Evolutionary conservation across 768 basidiomycete genomes (phyloP), one percentile per base, ranked within the genome.

Genomic region (Boletus subcaerulescens): DNA sequence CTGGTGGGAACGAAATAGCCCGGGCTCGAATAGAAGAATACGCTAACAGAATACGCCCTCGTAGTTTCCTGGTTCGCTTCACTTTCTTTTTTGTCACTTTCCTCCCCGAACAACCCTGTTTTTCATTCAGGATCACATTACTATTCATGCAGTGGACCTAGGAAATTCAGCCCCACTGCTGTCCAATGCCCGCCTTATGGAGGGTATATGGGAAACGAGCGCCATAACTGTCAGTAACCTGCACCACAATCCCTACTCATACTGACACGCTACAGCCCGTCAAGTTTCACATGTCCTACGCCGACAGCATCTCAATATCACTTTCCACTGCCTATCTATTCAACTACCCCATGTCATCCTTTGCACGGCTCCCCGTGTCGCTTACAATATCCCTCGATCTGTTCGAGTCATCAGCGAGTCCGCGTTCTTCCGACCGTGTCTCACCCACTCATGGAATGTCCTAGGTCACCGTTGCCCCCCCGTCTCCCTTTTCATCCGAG

Each of bases 221-320:
- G 36, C 55, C 42, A 59, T 60, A 14, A 70, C 69, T 11, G 79
- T 77, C 46, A 63, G 73, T 65, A 39, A 26, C 24, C 24, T 48
- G 40, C 20, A 14, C 20, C 42, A 26, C 29, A 4, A 49, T 8
- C 6, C 22, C 22, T 48, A 17, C n/a, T 38, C 48, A 48, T 53
- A 54, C 50, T 71, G 35, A 64, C 60, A n/a, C 50, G 49, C 41
- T 41, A 40, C 63, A 95, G 91, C 81, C 87, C 61, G 85, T 85
- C 44, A 85, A 93, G 69, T 85, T 96, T 48, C 91, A 93, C 62
- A 75, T 95, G 64, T 80, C 83, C 49, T 98, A 98, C 66, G 78
- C 79, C 7, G 97, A 98, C 69, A 84, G 84, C 9, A 62, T 93
- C 40, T 91, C 93, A 3, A 75, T 98, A 59, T 95, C 85, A 24